Conservation (phyloP, 108 stramenopile genomes). For the Pseudonitzschia pungens region DNA sequence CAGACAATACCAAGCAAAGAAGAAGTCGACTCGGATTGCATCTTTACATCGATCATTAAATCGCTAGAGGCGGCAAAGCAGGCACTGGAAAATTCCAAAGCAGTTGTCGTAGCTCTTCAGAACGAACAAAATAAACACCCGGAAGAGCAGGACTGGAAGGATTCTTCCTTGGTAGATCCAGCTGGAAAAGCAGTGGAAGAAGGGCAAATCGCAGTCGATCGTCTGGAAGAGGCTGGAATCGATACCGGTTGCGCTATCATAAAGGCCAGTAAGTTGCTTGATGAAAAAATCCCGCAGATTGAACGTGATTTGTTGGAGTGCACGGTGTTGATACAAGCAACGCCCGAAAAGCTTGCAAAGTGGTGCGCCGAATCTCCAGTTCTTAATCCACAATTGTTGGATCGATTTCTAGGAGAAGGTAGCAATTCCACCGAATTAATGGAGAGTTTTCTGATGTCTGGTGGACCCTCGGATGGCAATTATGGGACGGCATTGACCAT, state of each 20-base stretch:
- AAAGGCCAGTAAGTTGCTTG: slow-evolving; percentile 3
- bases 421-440: slow-evolving; percentile 11
- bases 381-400: slow-evolving; percentile 13
- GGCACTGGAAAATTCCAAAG: slow-evolving; percentile 11
- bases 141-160: slow-evolving; percentile 11
- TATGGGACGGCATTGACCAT: slow-evolving; percentile 30
- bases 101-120: slow-evolving; percentile 9
- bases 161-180: slow-evolving; percentile 7
- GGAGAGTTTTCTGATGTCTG: slow-evolving; percentile 22
- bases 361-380: slow-evolving; percentile 19
- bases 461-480: slow-evolving; percentile 37
- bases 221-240: background rate
- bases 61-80: slow-evolving; percentile 3
- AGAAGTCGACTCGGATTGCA: background rate
- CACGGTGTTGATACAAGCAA: slow-evolving; percentile 30
- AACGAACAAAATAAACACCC: slow-evolving; percentile 6
- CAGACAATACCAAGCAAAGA: slow-evolving; percentile 12
- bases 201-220: background rate
- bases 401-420: slow-evolving; percentile 13
- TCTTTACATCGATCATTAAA: slow-evolving; percentile 20
- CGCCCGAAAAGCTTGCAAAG: slow-evolving; percentile 26
- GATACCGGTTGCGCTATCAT: background rate
- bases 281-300: background rate
- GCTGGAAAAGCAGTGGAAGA: slow-evolving; percentile 17
- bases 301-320: slow-evolving; percentile 25